phyloP scores from a whole-genome alignment of 2,329 filamentous ascomycete genomes.

The Capronia americana region DNA sequence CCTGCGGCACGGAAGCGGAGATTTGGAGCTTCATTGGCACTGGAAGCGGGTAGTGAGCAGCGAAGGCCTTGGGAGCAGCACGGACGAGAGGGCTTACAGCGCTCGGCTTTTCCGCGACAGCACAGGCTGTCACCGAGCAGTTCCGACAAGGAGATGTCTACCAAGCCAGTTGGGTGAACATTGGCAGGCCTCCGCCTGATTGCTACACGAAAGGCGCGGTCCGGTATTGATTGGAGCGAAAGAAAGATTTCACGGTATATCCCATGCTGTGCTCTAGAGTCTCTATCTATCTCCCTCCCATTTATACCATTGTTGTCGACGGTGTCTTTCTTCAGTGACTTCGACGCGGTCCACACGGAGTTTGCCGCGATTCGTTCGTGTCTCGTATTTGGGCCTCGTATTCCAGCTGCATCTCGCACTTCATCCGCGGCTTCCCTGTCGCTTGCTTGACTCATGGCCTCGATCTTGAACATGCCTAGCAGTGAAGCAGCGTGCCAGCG shows the following conservation, averaged over 20 bases:
- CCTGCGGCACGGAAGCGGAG: not conserved
- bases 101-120: not conserved
- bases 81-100: not conserved
- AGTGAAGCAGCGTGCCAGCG: not conserved
- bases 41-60: not conserved
- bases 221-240: not conserved
- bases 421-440: not conserved
- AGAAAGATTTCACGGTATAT: not conserved
- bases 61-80: too few species aligned
- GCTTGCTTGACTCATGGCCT: not conserved
- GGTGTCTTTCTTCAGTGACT: not conserved
- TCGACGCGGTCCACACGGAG: not conserved
- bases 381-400: not conserved
- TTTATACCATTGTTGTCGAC: not conserved
- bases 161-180: not conserved
- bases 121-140: not conserved
- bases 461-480: not conserved
- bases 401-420: not conserved
- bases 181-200: not conserved
- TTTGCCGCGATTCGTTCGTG: not conserved
- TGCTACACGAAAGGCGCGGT: not conserved
- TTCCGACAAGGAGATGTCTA: not conserved
- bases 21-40: conserved; percentile 1
- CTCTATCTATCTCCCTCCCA: not conserved
- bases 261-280: not conserved